Conservation (phyloP, 257 asterid genomes). For the Plantago elongata region DNA sequence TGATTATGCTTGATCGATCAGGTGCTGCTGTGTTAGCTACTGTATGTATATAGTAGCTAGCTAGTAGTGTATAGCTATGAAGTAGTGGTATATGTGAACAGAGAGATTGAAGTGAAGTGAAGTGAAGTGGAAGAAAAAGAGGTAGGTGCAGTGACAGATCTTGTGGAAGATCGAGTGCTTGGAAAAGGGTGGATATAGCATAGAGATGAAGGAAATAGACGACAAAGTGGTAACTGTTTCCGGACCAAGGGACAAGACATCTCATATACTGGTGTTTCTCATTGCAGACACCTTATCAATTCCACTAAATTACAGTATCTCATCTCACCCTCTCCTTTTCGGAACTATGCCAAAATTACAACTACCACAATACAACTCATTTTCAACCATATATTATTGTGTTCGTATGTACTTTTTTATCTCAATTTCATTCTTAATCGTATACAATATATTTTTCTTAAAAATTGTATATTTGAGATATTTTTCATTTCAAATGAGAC, state of each 20-base stretch:
- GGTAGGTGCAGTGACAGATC: not conserved
- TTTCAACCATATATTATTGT: too few relatives aligned
- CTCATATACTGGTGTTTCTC: constrained; percentile 17
- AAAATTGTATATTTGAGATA: too few relatives aligned
- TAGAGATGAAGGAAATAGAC: not conserved
- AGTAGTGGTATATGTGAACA: not conserved
- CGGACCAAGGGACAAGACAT: constrained; percentile 36
- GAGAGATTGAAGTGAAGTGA: not conserved
- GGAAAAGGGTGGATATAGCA: not conserved
- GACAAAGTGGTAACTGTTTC: constrained; percentile 26
- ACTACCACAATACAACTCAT: too few relatives aligned
- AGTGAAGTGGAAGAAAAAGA: not conserved
- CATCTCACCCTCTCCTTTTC: constrained; percentile 30
- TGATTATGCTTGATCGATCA: too few relatives aligned
- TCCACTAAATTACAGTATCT: too few relatives aligned
- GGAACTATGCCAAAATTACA: too few relatives aligned
- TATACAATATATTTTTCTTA: too few relatives aligned
- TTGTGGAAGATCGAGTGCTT: not conserved
- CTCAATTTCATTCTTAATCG: too few relatives aligned
- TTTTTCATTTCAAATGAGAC: too few relatives aligned
- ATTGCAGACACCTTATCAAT: constrained; percentile 14
- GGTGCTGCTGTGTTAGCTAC: not conserved
- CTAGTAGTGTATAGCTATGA: too few relatives aligned
- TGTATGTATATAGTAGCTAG: not conserved
- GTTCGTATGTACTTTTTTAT: too few relatives aligned